Conservation (phyloP, 768 basidiomycete genomes). For the Saitozyma sp. region DNA sequence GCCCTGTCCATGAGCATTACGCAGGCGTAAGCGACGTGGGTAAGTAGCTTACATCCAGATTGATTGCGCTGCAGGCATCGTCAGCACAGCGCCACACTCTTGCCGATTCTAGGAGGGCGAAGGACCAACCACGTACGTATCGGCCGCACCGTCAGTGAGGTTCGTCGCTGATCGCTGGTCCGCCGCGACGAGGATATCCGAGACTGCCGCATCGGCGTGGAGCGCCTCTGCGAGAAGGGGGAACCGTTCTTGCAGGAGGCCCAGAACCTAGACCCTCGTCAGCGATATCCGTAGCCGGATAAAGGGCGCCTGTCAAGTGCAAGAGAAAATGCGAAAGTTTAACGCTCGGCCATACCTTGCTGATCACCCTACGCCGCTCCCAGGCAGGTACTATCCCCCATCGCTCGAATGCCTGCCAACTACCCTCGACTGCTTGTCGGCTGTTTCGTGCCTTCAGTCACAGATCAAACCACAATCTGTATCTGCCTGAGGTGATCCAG, state of each 20-base stretch:
- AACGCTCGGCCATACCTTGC: slow-evolving; percentile 14
- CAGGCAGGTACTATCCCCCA: slow-evolving; percentile 30
- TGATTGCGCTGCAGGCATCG: not conserved
- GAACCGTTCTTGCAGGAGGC: slow-evolving; percentile 25
- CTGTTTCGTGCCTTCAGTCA: slow-evolving; percentile 7
- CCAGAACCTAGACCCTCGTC: slow-evolving; percentile 13
- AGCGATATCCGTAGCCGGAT: not conserved
- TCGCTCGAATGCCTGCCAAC: slow-evolving; percentile 17
- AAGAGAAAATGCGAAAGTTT: too few relatives aligned
- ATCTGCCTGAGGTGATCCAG: not conserved
- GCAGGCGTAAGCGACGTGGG: not conserved
- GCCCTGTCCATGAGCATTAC: slow-evolving; percentile 13
- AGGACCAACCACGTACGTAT: slow-evolving; percentile 15
- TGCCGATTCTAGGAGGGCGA: not conserved
- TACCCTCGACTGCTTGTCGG: slow-evolving; percentile 12
- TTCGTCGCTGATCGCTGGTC: slow-evolving; percentile 22
- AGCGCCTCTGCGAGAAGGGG: slow-evolving; percentile 15
- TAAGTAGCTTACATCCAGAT: not conserved
- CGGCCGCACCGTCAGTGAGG: slow-evolving; percentile 25
- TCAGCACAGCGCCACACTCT: not conserved
- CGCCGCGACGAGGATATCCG: slow-evolving; percentile 18
- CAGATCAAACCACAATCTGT: not conserved
- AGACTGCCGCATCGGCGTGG: slow-evolving; percentile 20
- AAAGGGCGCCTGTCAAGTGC: not conserved
- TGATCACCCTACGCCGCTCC: slow-evolving; percentile 24